These are phyloP conservation scores for Termitomyces sp. DNA, from an alignment of 768 basidiomycete genomes.

Conservation along the genomic window DNA sequence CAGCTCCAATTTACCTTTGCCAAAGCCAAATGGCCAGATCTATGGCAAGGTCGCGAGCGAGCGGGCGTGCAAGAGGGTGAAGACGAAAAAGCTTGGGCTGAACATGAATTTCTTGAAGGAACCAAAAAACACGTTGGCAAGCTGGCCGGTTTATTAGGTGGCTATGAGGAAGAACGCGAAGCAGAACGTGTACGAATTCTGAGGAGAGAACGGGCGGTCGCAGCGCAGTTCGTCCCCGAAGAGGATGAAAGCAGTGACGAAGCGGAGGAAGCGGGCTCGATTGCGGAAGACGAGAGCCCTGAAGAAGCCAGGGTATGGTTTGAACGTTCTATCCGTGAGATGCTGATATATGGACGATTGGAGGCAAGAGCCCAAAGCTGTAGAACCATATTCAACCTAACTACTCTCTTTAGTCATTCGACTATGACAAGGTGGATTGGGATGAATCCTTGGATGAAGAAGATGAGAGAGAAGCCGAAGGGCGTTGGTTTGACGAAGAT, in stretches of 20 bases:
- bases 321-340: constrained; percentile 56
- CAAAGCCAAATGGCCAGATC: constrained; percentile 52
- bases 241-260: constrained; percentile 64
- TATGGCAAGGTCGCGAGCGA: constrained; percentile 58
- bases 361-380: constrained; percentile 42
- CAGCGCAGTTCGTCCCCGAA: constrained; percentile 53
- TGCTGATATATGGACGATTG: constrained; percentile 70
- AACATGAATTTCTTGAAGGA: constrained; percentile 54
- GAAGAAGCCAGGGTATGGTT: constrained; percentile 48
- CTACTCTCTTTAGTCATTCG: constrained; percentile 40
- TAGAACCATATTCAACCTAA: not conserved
- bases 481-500: constrained; percentile 71
- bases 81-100: constrained; percentile 70
- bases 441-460: constrained; percentile 60
- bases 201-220: constrained; percentile 32
- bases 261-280: constrained; percentile 19
- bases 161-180: constrained; percentile 76
- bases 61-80: constrained; percentile 43
- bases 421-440: constrained; percentile 75
- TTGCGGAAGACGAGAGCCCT: constrained; percentile 34
- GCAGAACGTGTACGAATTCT: constrained; percentile 50
- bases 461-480: constrained; percentile 56
- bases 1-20: constrained; percentile 52
- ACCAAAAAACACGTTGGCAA: constrained; percentile 59
- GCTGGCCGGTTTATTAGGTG: constrained; percentile 56